Base-by-base conservation (phyloP, 1,139 yeast genomes). In the Saccharomyces hybrid region DNA sequence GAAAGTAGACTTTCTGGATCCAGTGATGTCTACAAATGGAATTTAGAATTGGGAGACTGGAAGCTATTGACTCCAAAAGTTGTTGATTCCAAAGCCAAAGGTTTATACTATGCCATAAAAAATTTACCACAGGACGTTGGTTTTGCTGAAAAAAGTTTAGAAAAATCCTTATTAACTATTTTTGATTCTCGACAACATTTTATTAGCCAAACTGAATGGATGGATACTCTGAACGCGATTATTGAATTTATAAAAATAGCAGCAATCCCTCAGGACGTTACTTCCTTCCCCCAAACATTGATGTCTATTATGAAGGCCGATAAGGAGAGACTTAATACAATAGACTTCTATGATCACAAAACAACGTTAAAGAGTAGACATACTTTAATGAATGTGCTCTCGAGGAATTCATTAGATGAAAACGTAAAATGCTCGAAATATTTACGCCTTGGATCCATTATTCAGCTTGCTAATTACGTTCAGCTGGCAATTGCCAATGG, bases 11-110 rank as follows among this genome's bases (percentile, higher is more conserved):
- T 29, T 7, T 26, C 53, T 1, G 27, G 44, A 6, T 11, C 50
- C 7, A 47, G 53, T 14, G 57, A 57, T 27, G 38, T 59, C 0
- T 68, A 61, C 46, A 51, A 55, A 34, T 66, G 71, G 70, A 57
- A 58, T 31, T 46, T 68, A 5, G 61, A 64, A 27, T 49, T 68
- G 32, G 62, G 62, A 5, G 58, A 59, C 31, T 68, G 71, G 71
- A 59, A 63, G 26, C 52, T 67, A 6, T 68, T 69, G 4, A 25
- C 47, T 2, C 64, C 68, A 13, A 59, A 53, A 13, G 32, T 26
- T 4, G 47, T 59, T 2, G 55, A 57, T 11, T 54, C 60, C 2
- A 57, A 55, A 16, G 59, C 59, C 4, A 58, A 61, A 32, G 62
- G 60, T 0, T 47, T 66, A 7, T 68, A 67, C 47, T 52, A 57